Evolutionary conservation across 768 basidiomycete genomes (phyloP).

Genomic region (Cystobasidium ongulense): DNA sequence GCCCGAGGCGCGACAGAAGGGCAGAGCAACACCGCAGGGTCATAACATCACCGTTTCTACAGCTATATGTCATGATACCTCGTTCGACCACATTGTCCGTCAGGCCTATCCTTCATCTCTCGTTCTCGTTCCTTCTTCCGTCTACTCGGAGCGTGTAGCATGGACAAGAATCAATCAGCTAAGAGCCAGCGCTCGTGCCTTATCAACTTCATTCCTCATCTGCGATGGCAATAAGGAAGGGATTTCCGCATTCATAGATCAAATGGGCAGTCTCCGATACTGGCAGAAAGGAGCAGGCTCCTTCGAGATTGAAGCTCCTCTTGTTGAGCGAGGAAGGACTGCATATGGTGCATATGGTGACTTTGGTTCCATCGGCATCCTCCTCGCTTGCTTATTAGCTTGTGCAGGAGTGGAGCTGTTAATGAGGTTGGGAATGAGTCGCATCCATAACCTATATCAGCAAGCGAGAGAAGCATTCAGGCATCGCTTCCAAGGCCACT

Average conservation of each 20-base stretch:
- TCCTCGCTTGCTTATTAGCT: not conserved
- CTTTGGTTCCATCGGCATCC: not conserved
- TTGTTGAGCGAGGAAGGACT: not conserved
- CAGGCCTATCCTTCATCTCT: constrained; percentile 4
- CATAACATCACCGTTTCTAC: not conserved
- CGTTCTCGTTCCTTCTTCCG: constrained; percentile 8
- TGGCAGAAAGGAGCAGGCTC: constrained; percentile 16
- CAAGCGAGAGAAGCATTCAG: not conserved
- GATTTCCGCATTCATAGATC: constrained; percentile 19
- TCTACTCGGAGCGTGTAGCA: constrained; percentile 11
- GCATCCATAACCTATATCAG: not conserved
- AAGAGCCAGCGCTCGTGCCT: not conserved
- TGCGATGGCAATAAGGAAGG: constrained; percentile 6
- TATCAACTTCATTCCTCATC: not conserved
- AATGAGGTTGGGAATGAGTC: not conserved
- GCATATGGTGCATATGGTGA: not conserved
- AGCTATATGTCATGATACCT: constrained; percentile 18
- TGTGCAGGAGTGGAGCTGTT: not conserved
- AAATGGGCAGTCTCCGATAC: not conserved
- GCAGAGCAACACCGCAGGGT: not conserved
- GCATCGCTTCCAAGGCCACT: not conserved
- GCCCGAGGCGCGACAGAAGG: not conserved
- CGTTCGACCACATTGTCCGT: not conserved
- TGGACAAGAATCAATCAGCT: constrained; percentile 17
- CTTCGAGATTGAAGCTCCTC: not conserved